Evolutionary conservation across 768 basidiomycete genomes (phyloP).

Genomic region (Suillus ampliporus): DNA sequence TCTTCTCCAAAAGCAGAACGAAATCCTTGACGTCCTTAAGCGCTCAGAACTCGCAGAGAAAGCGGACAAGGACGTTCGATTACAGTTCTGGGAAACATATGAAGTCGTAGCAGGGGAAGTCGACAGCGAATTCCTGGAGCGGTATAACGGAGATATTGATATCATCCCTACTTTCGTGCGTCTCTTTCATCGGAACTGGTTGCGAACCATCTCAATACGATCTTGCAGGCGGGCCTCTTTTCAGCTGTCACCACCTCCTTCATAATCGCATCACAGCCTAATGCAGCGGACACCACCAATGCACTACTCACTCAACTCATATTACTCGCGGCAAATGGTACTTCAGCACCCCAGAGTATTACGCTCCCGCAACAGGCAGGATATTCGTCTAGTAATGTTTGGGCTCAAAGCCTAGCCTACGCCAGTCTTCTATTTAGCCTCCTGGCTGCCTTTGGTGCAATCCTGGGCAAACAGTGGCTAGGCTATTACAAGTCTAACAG

Average conservation of each 20-base stretch:
- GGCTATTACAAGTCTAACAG: slow-evolving; percentile 10
- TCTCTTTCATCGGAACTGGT: background rate
- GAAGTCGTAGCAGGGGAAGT: slow-evolving; percentile 10
- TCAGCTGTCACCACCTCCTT: slow-evolving; percentile 25
- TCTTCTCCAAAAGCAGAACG: slow-evolving; percentile 3
- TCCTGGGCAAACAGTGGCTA: slow-evolving; percentile 26
- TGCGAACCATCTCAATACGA: background rate
- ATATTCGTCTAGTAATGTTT: slow-evolving; percentile 12
- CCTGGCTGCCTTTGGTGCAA: slow-evolving; percentile 23
- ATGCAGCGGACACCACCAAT: slow-evolving; percentile 16
- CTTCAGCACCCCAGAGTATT: slow-evolving; percentile 9
- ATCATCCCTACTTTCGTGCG: slow-evolving; percentile 19
- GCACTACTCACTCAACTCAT: slow-evolving; percentile 19
- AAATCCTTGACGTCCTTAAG: slow-evolving; percentile 4
- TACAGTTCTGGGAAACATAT: slow-evolving; percentile 12
- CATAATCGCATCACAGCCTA: slow-evolving; percentile 17
- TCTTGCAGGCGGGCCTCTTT: slow-evolving; percentile 22
- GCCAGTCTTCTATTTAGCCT: slow-evolving; percentile 21
- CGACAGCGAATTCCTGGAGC: slow-evolving; percentile 14
- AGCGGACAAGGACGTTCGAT: slow-evolving; percentile 12
- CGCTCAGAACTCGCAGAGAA: slow-evolving; percentile 3
- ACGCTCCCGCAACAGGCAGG: slow-evolving; percentile 15
- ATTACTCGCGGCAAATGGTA: slow-evolving; percentile 17
- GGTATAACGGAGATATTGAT: slow-evolving; percentile 18
- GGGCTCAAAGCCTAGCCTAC: slow-evolving; percentile 20